Conservation (phyloP, 106 monocot species). For the Gastrodia elata region DNA sequence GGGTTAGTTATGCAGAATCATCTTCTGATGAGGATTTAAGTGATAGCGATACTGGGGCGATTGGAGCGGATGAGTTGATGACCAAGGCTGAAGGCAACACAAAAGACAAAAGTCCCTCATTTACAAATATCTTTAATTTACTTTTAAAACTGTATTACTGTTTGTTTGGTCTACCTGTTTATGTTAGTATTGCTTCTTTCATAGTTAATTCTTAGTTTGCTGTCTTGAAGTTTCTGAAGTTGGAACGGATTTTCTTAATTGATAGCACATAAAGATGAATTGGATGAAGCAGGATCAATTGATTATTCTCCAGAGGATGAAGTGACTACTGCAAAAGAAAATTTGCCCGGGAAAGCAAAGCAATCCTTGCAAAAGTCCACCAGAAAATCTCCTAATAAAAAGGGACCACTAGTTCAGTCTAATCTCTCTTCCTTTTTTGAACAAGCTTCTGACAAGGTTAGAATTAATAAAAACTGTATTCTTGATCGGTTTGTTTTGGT, state of each 20-base stretch:
- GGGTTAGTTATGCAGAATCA: conserved; percentile 65
- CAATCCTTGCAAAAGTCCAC: conserved; percentile 19
- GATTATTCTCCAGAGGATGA: conserved; percentile 16
- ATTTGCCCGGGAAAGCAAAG: conserved; percentile 9
- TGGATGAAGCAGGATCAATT: background rate
- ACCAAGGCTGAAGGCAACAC: conserved; percentile 10
- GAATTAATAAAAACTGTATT: conserved; percentile 3
- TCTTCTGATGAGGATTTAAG: conserved; percentile 57
- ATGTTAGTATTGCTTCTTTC: background rate
- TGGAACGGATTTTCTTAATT: conserved; percentile 17
- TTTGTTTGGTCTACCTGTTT: background rate
- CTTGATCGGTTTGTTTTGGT: background rate
- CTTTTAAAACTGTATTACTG: background rate
- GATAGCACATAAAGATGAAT: conserved; percentile 28
- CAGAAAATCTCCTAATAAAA: conserved; percentile 29
- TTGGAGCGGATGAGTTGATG: conserved; percentile 14
- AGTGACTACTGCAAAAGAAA: background rate
- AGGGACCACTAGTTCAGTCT: conserved; percentile 53
- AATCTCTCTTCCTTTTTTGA: conserved; percentile 67
- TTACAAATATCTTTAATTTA: conserved; percentile 33
- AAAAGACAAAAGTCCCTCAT: conserved; percentile 17
- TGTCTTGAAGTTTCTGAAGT: background rate
- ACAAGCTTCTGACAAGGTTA: conserved; percentile 53
- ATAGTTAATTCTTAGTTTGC: background rate
- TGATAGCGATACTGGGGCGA: conserved; percentile 28